Conservation (phyloP, 345 rosid genomes). For the Rhizophora apiculata region DNA sequence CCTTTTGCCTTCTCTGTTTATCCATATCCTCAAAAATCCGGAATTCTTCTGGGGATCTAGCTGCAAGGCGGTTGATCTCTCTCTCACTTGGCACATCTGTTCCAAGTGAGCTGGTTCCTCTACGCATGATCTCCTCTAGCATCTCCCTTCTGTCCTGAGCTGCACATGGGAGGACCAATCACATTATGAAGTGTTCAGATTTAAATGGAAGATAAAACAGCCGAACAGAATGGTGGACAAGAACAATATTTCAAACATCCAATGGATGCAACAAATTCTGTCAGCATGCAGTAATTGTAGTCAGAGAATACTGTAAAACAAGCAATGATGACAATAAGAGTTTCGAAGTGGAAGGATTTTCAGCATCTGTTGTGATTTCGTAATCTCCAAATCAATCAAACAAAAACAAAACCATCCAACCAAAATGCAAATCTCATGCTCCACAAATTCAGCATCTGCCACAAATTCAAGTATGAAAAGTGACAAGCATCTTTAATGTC, state of each 20-base stretch:
- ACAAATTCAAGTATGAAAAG: not conserved
- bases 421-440: not conserved
- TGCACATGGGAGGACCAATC: conserved; percentile 37
- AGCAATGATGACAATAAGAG: not conserved
- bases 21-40: conserved; percentile 94
- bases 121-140: conserved; percentile 97
- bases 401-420: not conserved
- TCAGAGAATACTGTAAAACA: not conserved
- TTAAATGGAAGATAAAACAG: not conserved
- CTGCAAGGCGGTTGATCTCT: conserved; percentile 96
- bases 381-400: not conserved
- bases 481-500: not conserved
- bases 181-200: conserved; percentile 9
- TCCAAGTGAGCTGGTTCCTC: conserved; percentile 93
- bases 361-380: not conserved
- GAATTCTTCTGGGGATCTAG: conserved; percentile 84
- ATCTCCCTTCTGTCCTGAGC: conserved; percentile 93
- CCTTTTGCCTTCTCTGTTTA: conserved; percentile 78
- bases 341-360: not conserved
- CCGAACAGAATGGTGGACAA: not conserved
- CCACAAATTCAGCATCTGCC: too few relatives aligned
- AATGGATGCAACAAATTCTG: not conserved
- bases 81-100: conserved; percentile 97
- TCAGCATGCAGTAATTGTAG: not conserved
- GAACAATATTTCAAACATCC: not conserved